phyloP scores from a whole-genome alignment of 2,329 filamentous ascomycete species.

The Penicillium polonicum region DNA sequence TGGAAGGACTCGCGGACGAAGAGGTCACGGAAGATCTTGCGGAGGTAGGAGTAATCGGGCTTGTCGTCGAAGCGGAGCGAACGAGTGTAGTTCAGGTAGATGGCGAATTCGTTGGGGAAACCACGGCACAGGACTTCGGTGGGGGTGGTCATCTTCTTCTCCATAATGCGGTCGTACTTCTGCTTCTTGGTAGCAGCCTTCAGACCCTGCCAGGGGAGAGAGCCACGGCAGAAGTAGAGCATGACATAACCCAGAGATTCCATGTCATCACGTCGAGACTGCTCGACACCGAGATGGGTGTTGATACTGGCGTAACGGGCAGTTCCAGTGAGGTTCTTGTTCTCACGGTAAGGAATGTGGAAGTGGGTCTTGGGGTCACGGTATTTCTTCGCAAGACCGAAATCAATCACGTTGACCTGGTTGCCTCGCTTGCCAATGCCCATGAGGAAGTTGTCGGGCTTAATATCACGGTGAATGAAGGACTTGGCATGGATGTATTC shows the following conservation, averaged over 20 bases:
- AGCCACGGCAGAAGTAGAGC: conserved; percentile 99
- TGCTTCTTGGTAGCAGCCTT: conserved; percentile 99
- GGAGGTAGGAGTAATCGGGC: conserved; percentile 98
- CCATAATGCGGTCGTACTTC: conserved; percentile 99
- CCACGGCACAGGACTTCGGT: conserved; percentile 98
- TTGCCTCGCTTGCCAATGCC: conserved; percentile 98
- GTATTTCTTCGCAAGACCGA: conserved; percentile 99
- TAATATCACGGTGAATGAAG: conserved; percentile 99
- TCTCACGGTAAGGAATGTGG: conserved; percentile 99
- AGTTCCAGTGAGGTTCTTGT: conserved; percentile 99
- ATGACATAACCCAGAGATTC: conserved; percentile 98
- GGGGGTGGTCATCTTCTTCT: conserved; percentile 99
- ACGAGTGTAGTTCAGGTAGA: conserved; percentile 98
- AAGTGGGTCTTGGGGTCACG: conserved; percentile 99
- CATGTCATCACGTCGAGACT: conserved; percentile 99
- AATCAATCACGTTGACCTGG: conserved; percentile 99
- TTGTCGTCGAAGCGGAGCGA: conserved; percentile 99
- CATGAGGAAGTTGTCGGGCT: conserved; percentile 99
- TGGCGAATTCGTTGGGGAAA: conserved; percentile 99
- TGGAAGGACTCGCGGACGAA: conserved; percentile 99
- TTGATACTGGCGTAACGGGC: conserved; percentile 99
- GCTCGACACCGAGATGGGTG: conserved; percentile 96
- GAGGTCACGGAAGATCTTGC: conserved; percentile 99
- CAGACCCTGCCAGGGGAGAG: conserved; percentile 95
- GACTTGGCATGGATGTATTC: conserved; percentile 99